A percentile compares a stretch with the other conserved stretches of the same genome.
Conservation (phyloP, 345 rosid species). For the Cardamine resedifolia region DNA sequence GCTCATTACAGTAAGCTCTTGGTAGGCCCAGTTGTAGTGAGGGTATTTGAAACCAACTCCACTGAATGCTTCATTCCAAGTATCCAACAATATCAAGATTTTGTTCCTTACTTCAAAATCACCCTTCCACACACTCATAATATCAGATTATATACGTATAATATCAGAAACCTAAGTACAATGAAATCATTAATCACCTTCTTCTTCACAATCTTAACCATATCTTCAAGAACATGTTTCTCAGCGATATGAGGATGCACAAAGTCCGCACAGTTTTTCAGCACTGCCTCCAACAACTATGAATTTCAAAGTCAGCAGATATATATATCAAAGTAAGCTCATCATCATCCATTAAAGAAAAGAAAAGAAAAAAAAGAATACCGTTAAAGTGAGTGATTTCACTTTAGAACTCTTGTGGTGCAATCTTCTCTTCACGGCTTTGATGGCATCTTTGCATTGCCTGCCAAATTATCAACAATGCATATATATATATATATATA, state of each 20-base stretch:
- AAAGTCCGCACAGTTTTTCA: conserved; percentile 89
- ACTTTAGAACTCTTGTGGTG: conserved; percentile 81
- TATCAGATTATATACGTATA: background rate
- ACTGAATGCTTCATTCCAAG: conserved; percentile 97
- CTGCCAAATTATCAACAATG: conserved; percentile 40
- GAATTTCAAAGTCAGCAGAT: conserved; percentile 12
- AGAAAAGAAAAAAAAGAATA: conserved; percentile 15
- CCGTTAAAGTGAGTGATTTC: conserved; percentile 90
- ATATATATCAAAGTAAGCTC: too few relatives aligned
- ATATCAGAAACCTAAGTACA: too few relatives aligned
- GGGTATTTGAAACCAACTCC: conserved; percentile 72
- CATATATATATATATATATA: background rate
- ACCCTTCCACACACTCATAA: conserved; percentile 42
- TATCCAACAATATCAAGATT: conserved; percentile 73
- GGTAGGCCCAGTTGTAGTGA: conserved; percentile 86
- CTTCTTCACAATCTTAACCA: conserved; percentile 80
- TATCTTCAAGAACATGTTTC: conserved; percentile 75
- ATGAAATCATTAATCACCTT: conserved; percentile 50
- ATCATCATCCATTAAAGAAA: background rate
- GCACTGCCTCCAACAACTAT: conserved; percentile 90
- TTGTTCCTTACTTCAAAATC: conserved; percentile 80
- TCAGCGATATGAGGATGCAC: conserved; percentile 83
- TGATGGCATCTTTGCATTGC: conserved; percentile 86
- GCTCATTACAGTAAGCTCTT: conserved; percentile 78
- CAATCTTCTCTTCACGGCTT: conserved; percentile 86